Base-by-base conservation (phyloP, 2,329 filamentous ascomycete species). In the Colletotrichum sojae region DNA sequence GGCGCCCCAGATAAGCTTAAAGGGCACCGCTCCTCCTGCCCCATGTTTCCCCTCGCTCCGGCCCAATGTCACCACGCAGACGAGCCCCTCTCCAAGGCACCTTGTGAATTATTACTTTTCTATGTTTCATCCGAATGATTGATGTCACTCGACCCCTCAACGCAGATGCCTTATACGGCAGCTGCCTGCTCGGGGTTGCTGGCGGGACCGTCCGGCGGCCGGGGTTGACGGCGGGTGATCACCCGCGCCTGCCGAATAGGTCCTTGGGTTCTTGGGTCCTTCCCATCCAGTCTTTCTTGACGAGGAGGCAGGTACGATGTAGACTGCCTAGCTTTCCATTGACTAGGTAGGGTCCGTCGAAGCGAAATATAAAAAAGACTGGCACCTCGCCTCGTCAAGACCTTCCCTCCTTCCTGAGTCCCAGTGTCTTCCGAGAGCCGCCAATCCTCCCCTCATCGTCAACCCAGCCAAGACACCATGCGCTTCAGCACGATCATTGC, bases 1-100 rank as follows among this genome's bases (percentile, higher is more conserved):
- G 67, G 67, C 67, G 43, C 16, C 62, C 51, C 62, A 55, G 56
- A 56, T 69, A 67, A 66, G 67, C 55, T 67, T 66, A 69, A 69
- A 69, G 36, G 36, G 15, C 36, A 36, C 18, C n/a, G n/a, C n/a
- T 60, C 20, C 55, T 69, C 62, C 67, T 69, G 62, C 62, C 67
- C 51, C 20, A 69, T 56, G 51, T 58, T 61, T 60, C 55, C 15
- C 49, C 39, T 69, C 55, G 67, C 67, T 66, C 67, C 67, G 67
- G 22, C 16, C 25, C 22, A 56, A 66, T 66, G 66, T 12, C 40
- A 66, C 55, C 55, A 56, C 45, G 9, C 2, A 31, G 15, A 51
- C 43, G 31, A 36, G 36, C 20, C 22, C 59, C 51, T 25, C 49
- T 36, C 31, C 2, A 54, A 22, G 40, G 45, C 15, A 36, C 40